These are phyloP conservation scores for Coemansia sp. DNA, from an alignment of 192 early-diverging fungal species.

Conservation along the genomic window DNA sequence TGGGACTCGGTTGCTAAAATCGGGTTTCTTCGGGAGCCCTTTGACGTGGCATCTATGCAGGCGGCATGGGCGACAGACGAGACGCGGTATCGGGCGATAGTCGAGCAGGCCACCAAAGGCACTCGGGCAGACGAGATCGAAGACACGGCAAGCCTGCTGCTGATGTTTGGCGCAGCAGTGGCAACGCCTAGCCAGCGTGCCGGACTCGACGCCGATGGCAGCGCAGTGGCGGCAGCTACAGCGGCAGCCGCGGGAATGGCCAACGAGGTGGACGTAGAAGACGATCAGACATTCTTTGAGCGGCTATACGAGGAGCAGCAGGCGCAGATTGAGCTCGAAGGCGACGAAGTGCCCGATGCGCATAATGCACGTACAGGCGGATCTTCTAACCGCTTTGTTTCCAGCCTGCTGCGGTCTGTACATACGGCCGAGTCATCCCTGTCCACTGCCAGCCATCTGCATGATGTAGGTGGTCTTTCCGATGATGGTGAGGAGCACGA, in stretches of 20 bases:
- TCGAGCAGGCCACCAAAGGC: conserved; percentile 24
- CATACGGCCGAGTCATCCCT: conserved; percentile 40
- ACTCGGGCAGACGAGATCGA: neutral
- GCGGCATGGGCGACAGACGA: conserved; percentile 65
- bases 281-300: conserved; percentile 87
- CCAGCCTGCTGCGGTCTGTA: conserved; percentile 29
- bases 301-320: conserved; percentile 70
- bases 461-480: conserved; percentile 25
- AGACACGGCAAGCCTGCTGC: conserved; percentile 12
- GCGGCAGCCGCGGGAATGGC: conserved; percentile 51
- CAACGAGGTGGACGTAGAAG: conserved; percentile 70
- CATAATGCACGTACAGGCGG: conserved; percentile 14
- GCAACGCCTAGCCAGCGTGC: conserved; percentile 60
- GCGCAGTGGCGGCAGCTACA: conserved; percentile 53
- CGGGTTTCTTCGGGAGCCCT: conserved; percentile 67
- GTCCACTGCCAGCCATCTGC: conserved; percentile 29
- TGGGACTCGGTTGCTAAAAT: conserved; percentile 95
- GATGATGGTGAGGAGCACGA: conserved; percentile 36
- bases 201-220: conserved; percentile 56
- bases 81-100: conserved; percentile 28
- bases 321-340: conserved; percentile 56
- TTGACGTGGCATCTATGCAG: conserved; percentile 63
- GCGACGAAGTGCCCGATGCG: conserved; percentile 29
- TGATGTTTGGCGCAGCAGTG: conserved; percentile 34
- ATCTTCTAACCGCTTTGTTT: conserved; percentile 20